phyloP scores from a whole-genome alignment of 805 yeast genomes.

The Limtongia smithiae region DNA sequence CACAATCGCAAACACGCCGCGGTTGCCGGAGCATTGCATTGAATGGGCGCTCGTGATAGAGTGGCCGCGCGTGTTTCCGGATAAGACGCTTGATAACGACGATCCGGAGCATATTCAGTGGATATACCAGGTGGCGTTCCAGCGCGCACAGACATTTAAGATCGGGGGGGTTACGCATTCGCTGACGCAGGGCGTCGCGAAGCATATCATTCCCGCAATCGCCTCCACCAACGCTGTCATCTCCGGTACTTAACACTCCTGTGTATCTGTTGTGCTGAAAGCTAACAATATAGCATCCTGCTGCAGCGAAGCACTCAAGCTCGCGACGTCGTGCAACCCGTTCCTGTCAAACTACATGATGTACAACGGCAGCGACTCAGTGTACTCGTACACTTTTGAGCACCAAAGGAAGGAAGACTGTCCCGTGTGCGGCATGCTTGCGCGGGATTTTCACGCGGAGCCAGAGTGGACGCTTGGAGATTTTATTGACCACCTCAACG shows the following conservation, averaged over 20 bases:
- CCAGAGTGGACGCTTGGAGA: slow-evolving; percentile 39
- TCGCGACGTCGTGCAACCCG: slow-evolving; percentile 68
- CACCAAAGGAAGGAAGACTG: slow-evolving; percentile 62
- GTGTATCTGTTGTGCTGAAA: neutral
- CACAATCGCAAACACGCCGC: slow-evolving; percentile 91
- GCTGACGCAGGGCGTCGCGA: slow-evolving; percentile 80
- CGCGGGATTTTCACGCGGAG: slow-evolving; percentile 26
- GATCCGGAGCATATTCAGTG: slow-evolving; percentile 59
- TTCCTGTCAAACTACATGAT: slow-evolving; percentile 73
- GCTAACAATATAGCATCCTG: slow-evolving; percentile 47
- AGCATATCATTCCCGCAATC: slow-evolving; percentile 88
- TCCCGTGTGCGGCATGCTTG: slow-evolving; percentile 64
- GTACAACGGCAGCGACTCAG: slow-evolving; percentile 79
- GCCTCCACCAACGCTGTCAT: slow-evolving; percentile 91
- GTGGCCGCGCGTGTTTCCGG: slow-evolving; percentile 57
- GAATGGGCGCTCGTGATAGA: slow-evolving; percentile 80
- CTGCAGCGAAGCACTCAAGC: slow-evolving; percentile 79
- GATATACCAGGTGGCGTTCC: slow-evolving; percentile 53
- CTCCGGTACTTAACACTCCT: slow-evolving; percentile 53
- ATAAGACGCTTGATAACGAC: slow-evolving; percentile 61
- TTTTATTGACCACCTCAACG: slow-evolving; percentile 43
- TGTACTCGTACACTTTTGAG: slow-evolving; percentile 68
- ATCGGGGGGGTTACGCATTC: slow-evolving; percentile 69
- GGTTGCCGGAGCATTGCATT: slow-evolving; percentile 89
- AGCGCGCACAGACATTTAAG: slow-evolving; percentile 60